phyloP scores from a whole-genome alignment of 1,139 yeast species.

The Candida gigantensis region DNA sequence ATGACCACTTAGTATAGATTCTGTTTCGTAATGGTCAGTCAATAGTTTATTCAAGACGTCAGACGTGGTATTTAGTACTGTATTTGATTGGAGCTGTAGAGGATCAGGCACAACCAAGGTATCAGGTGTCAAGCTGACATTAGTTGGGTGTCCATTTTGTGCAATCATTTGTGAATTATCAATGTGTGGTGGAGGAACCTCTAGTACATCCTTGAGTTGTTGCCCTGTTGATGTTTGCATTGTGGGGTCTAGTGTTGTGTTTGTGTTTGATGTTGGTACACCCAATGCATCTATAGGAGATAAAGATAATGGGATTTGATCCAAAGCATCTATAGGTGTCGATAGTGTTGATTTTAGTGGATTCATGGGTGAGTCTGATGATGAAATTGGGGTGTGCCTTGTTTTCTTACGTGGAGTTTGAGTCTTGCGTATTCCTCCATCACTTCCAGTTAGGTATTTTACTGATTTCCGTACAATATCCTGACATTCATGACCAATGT shows the following conservation, averaged over 20 bases:
- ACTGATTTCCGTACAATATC: conserved; percentile 64
- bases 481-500: conserved; percentile 53
- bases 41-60: conserved; percentile 37
- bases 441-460: conserved; percentile 31
- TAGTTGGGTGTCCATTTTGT: neutral
- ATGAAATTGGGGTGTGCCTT: conserved; percentile 1
- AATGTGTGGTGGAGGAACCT: conserved; percentile 8
- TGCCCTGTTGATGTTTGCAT: neutral
- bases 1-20: conserved; percentile 6
- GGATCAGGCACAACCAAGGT: conserved; percentile 8
- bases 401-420: conserved; percentile 9
- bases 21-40: conserved; percentile 14
- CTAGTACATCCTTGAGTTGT: conserved; percentile 9
- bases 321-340: neutral
- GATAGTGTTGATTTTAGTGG: neutral
- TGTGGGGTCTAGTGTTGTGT: no score
- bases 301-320: conserved; percentile 1
- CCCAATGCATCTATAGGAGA: neutral
- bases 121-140: conserved; percentile 4
- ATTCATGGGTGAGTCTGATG: neutral
- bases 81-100: conserved; percentile 14
- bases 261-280: neutral
- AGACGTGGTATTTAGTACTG: conserved; percentile 39
- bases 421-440: neutral
- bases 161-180: conserved; percentile 4